Evolutionary conservation across 805 yeast genomes (phyloP).

Genomic region (Starmerella riodocensis): DNA sequence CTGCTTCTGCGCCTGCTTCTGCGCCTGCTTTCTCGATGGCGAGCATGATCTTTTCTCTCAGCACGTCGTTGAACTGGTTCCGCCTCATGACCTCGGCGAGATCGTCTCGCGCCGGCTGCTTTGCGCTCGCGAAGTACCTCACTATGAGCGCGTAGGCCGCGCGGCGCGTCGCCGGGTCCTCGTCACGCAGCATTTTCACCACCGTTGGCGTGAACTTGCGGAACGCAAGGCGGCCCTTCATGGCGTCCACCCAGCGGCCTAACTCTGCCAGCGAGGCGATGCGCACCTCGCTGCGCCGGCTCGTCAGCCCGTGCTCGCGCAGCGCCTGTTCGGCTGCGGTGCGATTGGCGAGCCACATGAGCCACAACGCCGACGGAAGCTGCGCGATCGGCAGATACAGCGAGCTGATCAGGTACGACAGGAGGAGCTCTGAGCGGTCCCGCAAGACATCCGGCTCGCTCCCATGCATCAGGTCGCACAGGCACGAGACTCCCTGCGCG

Average conservation of each 20-base stretch:
- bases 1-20: background rate
- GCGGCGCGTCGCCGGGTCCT: slow-evolving; percentile 18
- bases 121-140: slow-evolving; percentile 30
- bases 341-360: slow-evolving; percentile 31
- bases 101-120: slow-evolving; percentile 34
- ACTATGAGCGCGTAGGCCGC: slow-evolving; percentile 27
- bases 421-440: background rate
- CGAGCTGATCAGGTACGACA: slow-evolving; percentile 1
- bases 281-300: slow-evolving; percentile 20
- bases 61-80: slow-evolving; percentile 17
- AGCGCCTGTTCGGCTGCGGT: slow-evolving; percentile 26
- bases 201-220: slow-evolving; percentile 27
- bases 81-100: slow-evolving; percentile 32
- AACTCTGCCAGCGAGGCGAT: slow-evolving; percentile 22
- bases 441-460: slow-evolving; percentile 2
- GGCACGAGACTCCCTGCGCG: background rate
- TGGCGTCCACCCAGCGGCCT: slow-evolving; percentile 20
- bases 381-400: background rate
- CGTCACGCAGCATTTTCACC: slow-evolving; percentile 24
- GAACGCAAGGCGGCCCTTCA: slow-evolving; percentile 24
- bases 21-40: slow-evolving; percentile 5
- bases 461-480: background rate
- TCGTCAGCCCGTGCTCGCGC: slow-evolving; percentile 25
- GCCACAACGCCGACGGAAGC: slow-evolving; percentile 5
- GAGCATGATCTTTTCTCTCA: slow-evolving; percentile 1